These are phyloP conservation scores for Chlorella ohadii DNA, from an alignment of 139 green algal genomes.

Conservation along the genomic window DNA sequence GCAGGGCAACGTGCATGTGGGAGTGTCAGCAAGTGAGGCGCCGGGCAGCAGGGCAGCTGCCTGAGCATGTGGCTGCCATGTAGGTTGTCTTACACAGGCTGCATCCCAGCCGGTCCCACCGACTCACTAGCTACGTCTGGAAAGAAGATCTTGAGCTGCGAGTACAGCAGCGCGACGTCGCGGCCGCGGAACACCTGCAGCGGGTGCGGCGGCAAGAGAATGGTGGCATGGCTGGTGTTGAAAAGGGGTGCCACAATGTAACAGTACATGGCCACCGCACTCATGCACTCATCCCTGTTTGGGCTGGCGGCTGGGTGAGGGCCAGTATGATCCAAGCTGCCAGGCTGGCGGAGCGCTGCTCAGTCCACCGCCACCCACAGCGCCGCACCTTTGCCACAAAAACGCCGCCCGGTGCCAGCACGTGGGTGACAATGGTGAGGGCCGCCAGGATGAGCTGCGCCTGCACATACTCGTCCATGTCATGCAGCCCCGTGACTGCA, in stretches of 20 bases:
- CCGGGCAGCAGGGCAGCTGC: background rate
- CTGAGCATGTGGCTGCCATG: too few relatives aligned
- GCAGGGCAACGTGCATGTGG: background rate
- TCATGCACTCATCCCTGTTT: too few relatives aligned
- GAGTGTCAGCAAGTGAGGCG: background rate
- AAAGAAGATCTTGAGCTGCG: conserved; percentile 94
- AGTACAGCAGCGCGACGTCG: conserved; percentile 93
- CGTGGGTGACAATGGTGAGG: conserved; percentile 84
- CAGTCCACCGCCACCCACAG: too few relatives aligned
- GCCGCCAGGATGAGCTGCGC: conserved; percentile 94
- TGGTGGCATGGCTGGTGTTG: too few relatives aligned
- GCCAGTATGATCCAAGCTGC: too few relatives aligned
- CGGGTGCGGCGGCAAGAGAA: background rate
- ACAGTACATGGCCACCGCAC: too few relatives aligned
- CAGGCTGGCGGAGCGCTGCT: too few relatives aligned
- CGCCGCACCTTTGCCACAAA: conserved; percentile 89
- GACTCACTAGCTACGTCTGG: conserved; percentile 72
- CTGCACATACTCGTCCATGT: conserved; percentile 98
- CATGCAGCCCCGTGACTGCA: conserved; percentile 98
- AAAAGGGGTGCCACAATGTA: too few relatives aligned
- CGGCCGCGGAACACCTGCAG: conserved; percentile 86
- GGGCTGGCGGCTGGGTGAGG: too few relatives aligned
- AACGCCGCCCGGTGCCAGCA: conserved; percentile 84
- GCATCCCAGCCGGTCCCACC: too few relatives aligned
- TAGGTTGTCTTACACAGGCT: too few relatives aligned